Percentiles rank a stretch among this genome's conserved stretches.
Conservation (phyloP, 768 basidiomycete species). For the Rubroboletus pulcherrimus region DNA sequence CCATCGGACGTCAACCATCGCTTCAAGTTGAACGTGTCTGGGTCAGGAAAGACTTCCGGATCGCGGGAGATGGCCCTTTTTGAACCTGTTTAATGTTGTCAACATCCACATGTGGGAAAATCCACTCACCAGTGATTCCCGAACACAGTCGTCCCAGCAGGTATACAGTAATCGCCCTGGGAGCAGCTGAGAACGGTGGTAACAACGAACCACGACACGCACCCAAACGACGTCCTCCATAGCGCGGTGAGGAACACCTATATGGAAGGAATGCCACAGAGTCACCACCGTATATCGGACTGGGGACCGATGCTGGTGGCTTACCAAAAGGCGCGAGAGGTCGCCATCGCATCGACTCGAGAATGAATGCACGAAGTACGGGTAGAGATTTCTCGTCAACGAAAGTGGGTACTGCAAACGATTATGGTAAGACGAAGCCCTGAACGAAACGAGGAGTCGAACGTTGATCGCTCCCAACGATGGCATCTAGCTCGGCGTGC, state of each 20-base stretch:
- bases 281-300: neutral
- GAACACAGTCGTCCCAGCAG: slow-evolving; percentile 14
- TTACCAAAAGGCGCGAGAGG: slow-evolving; percentile 25
- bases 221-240: slow-evolving; percentile 20
- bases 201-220: neutral
- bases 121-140: slow-evolving; percentile 18
- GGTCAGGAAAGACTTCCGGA: slow-evolving; percentile 35
- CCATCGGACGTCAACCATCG: slow-evolving; percentile 27
- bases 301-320: neutral
- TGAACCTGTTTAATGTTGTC: neutral
- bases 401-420: slow-evolving; percentile 33
- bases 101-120: neutral
- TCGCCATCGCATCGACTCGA: slow-evolving; percentile 36
- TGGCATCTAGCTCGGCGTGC: slow-evolving; percentile 48
- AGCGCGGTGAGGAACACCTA: slow-evolving; percentile 12
- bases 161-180: slow-evolving; percentile 17
- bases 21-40: slow-evolving; percentile 33
- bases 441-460: neutral
- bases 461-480: slow-evolving; percentile 37
- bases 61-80: slow-evolving; percentile 36
- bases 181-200: neutral
- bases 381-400: slow-evolving; percentile 30
- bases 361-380: slow-evolving; percentile 32
- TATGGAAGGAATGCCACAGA: too few relatives aligned
- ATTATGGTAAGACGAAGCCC: neutral